phyloP scores from a whole-genome alignment of 2,329 filamentous ascomycete genomes.

The Chaetomiaceae sp. region DNA sequence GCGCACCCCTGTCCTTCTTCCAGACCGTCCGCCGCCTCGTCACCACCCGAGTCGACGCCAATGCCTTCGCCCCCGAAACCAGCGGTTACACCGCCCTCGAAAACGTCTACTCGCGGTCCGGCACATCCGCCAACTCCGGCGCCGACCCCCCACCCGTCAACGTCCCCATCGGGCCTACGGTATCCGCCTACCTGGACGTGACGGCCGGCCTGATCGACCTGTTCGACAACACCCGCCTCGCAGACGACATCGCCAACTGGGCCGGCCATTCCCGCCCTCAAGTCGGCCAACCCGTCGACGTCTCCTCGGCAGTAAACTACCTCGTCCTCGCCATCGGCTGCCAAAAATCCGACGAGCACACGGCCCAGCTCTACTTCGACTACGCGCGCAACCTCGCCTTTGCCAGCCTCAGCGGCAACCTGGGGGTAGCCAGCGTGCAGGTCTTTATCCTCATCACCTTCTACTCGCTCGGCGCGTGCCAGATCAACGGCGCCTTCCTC shows the following conservation, averaged over 20 bases:
- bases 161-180: constrained; percentile 27
- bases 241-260: constrained; percentile 42
- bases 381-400: constrained; percentile 45
- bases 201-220: constrained; percentile 47
- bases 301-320: constrained; percentile 42
- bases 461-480: constrained; percentile 52
- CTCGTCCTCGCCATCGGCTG: constrained; percentile 49
- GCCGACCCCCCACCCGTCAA: constrained; percentile 29
- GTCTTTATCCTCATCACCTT: constrained; percentile 48
- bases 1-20: constrained; percentile 52
- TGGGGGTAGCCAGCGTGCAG: constrained; percentile 48
- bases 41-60: constrained; percentile 43
- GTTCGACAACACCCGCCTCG: constrained; percentile 40
- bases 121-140: constrained; percentile 1
- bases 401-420: constrained; percentile 41
- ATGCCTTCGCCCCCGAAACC: constrained; percentile 49
- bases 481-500: constrained; percentile 52
- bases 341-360: constrained; percentile 39
- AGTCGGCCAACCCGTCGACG: constrained; percentile 35
- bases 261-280: constrained; percentile 31
- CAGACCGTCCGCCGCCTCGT: constrained; percentile 52
- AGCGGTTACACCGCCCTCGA: constrained; percentile 48
- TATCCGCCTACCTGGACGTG: constrained; percentile 36
- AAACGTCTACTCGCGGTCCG: constrained; percentile 32
- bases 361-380: constrained; percentile 45